Conservation (phyloP, 371 early-diverging fungal genomes). For the Mortierella sp. region DNA sequence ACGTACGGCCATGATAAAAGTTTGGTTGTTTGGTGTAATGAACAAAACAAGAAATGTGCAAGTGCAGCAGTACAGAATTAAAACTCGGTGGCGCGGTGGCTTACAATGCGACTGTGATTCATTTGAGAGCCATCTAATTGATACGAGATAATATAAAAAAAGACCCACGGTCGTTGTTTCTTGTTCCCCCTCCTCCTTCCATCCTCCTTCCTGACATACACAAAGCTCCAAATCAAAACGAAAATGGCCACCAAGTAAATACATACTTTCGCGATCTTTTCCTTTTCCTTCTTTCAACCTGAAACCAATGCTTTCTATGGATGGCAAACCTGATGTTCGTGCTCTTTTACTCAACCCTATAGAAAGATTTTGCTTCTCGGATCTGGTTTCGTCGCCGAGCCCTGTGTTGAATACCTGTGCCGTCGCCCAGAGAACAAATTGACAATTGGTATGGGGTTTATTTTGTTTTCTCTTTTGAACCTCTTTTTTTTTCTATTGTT, state of each 20-base stretch:
- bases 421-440: constrained; percentile 86
- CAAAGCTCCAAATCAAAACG: background rate
- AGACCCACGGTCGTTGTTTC: background rate
- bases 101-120: background rate
- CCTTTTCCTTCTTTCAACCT: background rate
- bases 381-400: constrained; percentile 97
- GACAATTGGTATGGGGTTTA: constrained; percentile 75
- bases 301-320: background rate
- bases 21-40: background rate
- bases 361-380: constrained; percentile 95
- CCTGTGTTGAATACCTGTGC: constrained; percentile 94
- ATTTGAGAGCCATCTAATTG: too few species aligned
- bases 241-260: constrained; percentile 51
- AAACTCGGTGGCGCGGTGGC: background rate
- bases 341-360: background rate
- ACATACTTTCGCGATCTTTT: too few species aligned
- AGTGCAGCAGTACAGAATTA: background rate
- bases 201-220: background rate
- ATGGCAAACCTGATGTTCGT: background rate
- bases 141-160: background rate
- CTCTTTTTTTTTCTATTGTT: background rate
- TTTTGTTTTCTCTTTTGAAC: background rate
- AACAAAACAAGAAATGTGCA: background rate
- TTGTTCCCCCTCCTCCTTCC: constrained; percentile 4
- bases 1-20: constrained; percentile 36